Evolutionary conservation across 163 green algal genomes (phyloP).

Genomic region (Prototheca stagnorum): DNA sequence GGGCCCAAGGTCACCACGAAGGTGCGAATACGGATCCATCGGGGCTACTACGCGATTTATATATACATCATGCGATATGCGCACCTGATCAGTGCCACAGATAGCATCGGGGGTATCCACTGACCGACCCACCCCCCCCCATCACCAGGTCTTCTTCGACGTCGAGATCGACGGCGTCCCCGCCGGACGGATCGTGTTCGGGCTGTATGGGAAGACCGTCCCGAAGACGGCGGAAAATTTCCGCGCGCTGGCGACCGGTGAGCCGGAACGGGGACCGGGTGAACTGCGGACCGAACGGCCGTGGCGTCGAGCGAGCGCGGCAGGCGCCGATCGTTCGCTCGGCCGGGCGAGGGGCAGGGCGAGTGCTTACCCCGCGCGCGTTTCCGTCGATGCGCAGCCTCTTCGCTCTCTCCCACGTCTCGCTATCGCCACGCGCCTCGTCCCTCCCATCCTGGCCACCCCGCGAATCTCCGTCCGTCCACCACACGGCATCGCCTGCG

Average conservation of each 20-base stretch:
- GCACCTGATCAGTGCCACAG: background rate
- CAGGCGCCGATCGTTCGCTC: no score
- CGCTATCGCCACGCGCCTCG: no score
- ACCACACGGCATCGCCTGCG: no score
- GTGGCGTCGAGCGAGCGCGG: no score
- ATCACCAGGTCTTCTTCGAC: constrained; percentile 85
- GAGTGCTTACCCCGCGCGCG: background rate
- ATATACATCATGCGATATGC: background rate
- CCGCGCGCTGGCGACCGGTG: constrained; percentile 48
- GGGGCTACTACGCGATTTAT: background rate
- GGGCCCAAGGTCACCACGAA: constrained; percentile 21
- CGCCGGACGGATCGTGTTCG: constrained; percentile 65
- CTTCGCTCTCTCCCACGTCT: no score
- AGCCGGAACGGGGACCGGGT: no score
- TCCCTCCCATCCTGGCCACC: no score
- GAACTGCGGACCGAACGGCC: no score
- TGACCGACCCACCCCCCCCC: background rate
- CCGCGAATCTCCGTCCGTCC: no score
- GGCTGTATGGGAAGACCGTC: constrained; percentile 73
- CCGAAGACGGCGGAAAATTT: constrained; percentile 94
- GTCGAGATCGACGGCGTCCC: constrained; percentile 77
- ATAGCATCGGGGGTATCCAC: background rate
- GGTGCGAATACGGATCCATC: constrained; percentile 2
- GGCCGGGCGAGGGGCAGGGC: background rate
- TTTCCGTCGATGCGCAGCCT: no score